A percentile compares a stretch with the other conserved stretches of the same genome.
Evolutionary conservation across 140 eudicot genomes (phyloP).

Genomic region (Anethum foeniculum): DNA sequence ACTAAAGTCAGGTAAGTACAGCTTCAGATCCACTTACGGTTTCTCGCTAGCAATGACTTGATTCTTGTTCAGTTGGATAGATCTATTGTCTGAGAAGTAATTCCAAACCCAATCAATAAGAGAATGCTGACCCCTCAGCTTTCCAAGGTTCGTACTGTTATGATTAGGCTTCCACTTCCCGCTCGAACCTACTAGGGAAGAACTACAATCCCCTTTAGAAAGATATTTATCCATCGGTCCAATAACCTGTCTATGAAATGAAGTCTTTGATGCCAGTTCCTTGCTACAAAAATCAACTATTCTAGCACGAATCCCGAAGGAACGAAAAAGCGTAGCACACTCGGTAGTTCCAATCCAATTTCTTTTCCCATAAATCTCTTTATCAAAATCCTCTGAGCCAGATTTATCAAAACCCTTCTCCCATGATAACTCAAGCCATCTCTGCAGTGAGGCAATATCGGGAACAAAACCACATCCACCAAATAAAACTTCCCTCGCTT

Average conservation of each 20-base stretch:
- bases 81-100: conserved; percentile 51
- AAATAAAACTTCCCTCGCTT: conserved; percentile 42
- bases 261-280: conserved; percentile 2
- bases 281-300: conserved; percentile 65
- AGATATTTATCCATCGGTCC: conserved; percentile 85
- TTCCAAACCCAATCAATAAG: conserved; percentile 83
- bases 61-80: conserved; percentile 20
- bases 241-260: conserved; percentile 20
- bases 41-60: conserved; percentile 53
- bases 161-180: conserved; percentile 14
- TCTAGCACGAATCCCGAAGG: conserved; percentile 76
- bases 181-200: conserved; percentile 13
- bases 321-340: conserved; percentile 84
- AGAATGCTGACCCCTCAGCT: conserved; percentile 42
- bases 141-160: conserved; percentile 13
- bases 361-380: conserved; percentile 46
- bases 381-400: conserved; percentile 54
- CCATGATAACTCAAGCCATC: conserved; percentile 96
- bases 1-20: background rate
- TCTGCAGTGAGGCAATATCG: conserved; percentile 65
- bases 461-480: conserved; percentile 81
- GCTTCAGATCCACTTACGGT: conserved; percentile 41
- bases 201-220: conserved; percentile 21
- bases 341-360: conserved; percentile 91
- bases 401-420: conserved; percentile 59